Evolutionary conservation across 495 filamentous ascomycete genomes (phyloP).

Genomic region (Pyrenula aspistea): DNA sequence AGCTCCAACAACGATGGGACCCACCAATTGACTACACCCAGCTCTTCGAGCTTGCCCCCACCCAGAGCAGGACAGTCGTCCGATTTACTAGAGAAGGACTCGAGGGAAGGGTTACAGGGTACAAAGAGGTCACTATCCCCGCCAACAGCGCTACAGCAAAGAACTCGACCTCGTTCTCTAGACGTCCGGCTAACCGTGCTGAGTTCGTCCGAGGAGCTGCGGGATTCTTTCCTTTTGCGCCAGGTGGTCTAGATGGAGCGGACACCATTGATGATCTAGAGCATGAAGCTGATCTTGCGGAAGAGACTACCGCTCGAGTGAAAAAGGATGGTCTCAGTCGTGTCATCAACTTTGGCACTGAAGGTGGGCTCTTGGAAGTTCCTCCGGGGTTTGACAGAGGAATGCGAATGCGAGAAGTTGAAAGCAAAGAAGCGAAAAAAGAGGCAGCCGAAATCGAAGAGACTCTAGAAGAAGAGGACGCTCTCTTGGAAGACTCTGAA

Average conservation of each 20-base stretch:
- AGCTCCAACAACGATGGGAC: slow-evolving; percentile 59
- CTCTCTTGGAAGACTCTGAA: slow-evolving; percentile 4
- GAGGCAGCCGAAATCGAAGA: slow-evolving; percentile 63
- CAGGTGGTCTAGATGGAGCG: slow-evolving; percentile 82
- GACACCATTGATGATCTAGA: slow-evolving; percentile 68
- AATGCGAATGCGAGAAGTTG: slow-evolving; percentile 56
- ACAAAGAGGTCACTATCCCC: slow-evolving; percentile 87
- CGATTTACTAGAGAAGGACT: slow-evolving; percentile 87
- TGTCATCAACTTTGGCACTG: slow-evolving; percentile 67
- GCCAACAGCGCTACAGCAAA: slow-evolving; percentile 86
- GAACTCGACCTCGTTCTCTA: slow-evolving; percentile 82
- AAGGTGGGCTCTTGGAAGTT: slow-evolving; percentile 68
- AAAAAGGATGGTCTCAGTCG: slow-evolving; percentile 48
- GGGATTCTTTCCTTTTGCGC: slow-evolving; percentile 92
- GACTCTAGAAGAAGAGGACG: slow-evolving; percentile 56
- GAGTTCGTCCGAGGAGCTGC: slow-evolving; percentile 94
- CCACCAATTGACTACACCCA: slow-evolving; percentile 59
- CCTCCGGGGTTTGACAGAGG: slow-evolving; percentile 78
- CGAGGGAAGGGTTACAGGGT: slow-evolving; percentile 86
- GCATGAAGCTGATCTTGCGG: slow-evolving; percentile 38
- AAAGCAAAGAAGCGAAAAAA: slow-evolving; percentile 38
- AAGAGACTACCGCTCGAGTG: slow-evolving; percentile 29
- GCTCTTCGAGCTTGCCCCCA: slow-evolving; percentile 77
- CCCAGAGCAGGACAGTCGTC: slow-evolving; percentile 83
- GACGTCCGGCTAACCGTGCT: slow-evolving; percentile 76